phyloP scores from a whole-genome alignment of 805 yeast genomes.

The Metschnikowia bowlesiae region DNA sequence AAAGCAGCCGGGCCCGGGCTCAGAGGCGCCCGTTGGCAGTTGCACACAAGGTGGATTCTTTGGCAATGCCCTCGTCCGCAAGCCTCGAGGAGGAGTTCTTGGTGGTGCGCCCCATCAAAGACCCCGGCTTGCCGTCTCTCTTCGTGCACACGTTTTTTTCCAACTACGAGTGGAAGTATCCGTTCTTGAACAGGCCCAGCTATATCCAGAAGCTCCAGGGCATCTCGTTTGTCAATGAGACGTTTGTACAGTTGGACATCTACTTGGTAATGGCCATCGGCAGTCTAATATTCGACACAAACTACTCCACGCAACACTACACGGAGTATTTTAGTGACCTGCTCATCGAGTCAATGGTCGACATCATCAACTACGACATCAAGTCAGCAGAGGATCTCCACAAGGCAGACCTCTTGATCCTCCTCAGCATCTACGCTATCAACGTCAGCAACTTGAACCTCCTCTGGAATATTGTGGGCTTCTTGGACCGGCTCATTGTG shows the following conservation, averaged over 20 bases:
- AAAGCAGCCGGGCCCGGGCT: background rate
- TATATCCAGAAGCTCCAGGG: constrained; percentile 21
- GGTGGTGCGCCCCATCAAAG: constrained; percentile 29
- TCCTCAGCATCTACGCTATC: constrained; percentile 30
- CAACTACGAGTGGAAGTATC: constrained; percentile 33
- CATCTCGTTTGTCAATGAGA: constrained; percentile 31
- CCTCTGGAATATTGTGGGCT: constrained; percentile 34
- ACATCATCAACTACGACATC: constrained; percentile 28
- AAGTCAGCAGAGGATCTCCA: constrained; percentile 22
- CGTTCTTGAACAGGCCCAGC: constrained; percentile 25
- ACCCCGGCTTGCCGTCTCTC: constrained; percentile 25
- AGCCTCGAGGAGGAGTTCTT: constrained; percentile 30
- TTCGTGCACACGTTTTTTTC: constrained; percentile 35
- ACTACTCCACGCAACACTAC: constrained; percentile 22
- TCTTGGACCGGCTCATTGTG: constrained; percentile 25
- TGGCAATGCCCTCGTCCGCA: constrained; percentile 4
- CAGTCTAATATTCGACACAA: constrained; percentile 32
- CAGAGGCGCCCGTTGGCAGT: background rate
- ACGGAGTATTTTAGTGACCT: constrained; percentile 28
- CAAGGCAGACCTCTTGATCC: constrained; percentile 27
- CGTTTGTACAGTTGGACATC: constrained; percentile 34
- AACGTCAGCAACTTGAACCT: constrained; percentile 25
- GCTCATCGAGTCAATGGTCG: constrained; percentile 30
- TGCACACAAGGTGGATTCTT: constrained; percentile 8
- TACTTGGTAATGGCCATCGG: constrained; percentile 39